A percentile compares a stretch with the other conserved stretches of the same genome.
These are phyloP conservation scores for Ascobolus immersus DNA, from an alignment of 495 filamentous ascomycete species.

Conservation along the genomic window DNA sequence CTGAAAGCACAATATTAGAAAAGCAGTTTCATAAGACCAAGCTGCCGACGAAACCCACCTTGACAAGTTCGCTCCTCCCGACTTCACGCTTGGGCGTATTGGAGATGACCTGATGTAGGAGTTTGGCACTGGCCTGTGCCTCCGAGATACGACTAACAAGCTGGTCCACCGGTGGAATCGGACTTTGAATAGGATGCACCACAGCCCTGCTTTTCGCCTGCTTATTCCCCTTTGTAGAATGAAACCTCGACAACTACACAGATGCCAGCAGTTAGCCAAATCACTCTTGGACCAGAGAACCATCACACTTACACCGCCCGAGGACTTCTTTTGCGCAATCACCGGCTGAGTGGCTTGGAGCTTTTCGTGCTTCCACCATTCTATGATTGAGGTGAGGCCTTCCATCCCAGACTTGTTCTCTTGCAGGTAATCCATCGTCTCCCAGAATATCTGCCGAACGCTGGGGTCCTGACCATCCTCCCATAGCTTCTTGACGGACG, in stretches of 20 bases:
- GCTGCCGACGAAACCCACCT: constrained; percentile 8
- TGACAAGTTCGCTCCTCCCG: constrained; percentile 57
- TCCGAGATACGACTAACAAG: constrained; percentile 67
- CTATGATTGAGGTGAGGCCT: constrained; percentile 35
- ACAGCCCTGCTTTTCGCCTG: too few species aligned
- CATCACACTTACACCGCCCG: too few species aligned
- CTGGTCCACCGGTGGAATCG: constrained; percentile 52
- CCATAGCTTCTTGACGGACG: constrained; percentile 49
- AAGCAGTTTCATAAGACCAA: background rate
- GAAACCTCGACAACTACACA: too few species aligned
- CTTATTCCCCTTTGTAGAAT: too few species aligned
- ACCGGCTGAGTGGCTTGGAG: too few species aligned
- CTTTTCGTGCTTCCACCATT: too few species aligned
- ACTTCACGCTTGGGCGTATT: constrained; percentile 55
- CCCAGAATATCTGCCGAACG: constrained; percentile 60
- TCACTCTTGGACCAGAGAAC: too few species aligned
- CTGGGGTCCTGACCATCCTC: constrained; percentile 42
- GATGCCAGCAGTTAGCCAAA: too few species aligned
- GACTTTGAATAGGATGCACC: too few species aligned
- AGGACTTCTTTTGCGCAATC: too few species aligned
- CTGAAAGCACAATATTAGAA: background rate
- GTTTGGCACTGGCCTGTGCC: constrained; percentile 63
- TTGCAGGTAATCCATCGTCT: constrained; percentile 51
- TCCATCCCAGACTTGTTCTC: constrained; percentile 41
- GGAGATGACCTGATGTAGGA: constrained; percentile 70